Evolutionary conservation across 108 stramenopile genomes (phyloP).

Genomic region (Discostella pseudostelligera): DNA sequence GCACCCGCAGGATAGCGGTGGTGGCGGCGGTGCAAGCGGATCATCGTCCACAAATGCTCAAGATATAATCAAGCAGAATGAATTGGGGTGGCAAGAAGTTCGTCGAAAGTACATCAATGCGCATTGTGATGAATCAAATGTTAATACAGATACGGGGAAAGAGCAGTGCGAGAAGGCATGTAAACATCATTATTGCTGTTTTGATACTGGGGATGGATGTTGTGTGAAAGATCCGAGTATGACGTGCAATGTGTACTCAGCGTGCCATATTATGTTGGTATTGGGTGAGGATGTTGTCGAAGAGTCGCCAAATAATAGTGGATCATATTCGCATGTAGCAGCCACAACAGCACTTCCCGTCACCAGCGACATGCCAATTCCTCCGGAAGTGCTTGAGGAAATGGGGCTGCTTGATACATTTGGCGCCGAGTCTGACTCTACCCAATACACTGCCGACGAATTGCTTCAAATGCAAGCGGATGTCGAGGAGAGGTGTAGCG

Average conservation of each 20-base stretch:
- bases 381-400: constrained; percentile 4
- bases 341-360: background rate
- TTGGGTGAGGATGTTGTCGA: background rate
- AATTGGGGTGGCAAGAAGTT: constrained; percentile 17
- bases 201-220: constrained; percentile 15
- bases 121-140: constrained; percentile 10
- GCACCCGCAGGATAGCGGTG: background rate
- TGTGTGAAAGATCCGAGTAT: background rate
- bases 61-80: constrained; percentile 6
- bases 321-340: background rate
- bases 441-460: background rate
- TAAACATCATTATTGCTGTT: constrained; percentile 25
- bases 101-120: constrained; percentile 10
- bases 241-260: constrained; percentile 6
- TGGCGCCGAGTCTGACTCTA: background rate
- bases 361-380: background rate
- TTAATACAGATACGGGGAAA: constrained; percentile 4
- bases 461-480: constrained; percentile 4
- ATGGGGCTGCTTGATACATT: background rate
- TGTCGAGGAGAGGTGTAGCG: constrained; percentile 1
- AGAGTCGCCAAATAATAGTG: background rate
- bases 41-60: background rate
- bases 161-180: constrained; percentile 14
- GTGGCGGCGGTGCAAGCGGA: no score
- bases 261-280: constrained; percentile 1